These are phyloP conservation scores for Scheffersomyces amazonensis DNA, from an alignment of 805 yeast genomes.

Conservation along the genomic window DNA sequence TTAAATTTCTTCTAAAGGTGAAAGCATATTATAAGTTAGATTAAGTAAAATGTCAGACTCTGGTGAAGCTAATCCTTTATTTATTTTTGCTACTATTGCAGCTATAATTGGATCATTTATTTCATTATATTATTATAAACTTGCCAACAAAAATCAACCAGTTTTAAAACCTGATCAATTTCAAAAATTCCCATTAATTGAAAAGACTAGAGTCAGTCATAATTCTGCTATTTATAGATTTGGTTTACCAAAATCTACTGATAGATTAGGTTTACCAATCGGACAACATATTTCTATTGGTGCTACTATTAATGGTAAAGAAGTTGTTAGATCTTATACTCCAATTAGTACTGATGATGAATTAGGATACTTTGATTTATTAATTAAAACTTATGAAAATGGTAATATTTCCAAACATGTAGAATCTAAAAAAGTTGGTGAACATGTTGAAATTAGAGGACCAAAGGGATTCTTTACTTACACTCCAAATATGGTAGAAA, in stretches of 20 bases:
- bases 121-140: constrained; percentile 30
- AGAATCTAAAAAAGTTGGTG: constrained; percentile 73
- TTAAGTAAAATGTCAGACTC: constrained; percentile 4
- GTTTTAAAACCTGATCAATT: constrained; percentile 66
- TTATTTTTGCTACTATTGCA: constrained; percentile 39
- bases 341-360: constrained; percentile 82
- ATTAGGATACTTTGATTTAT: constrained; percentile 77
- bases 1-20: too few relatives aligned
- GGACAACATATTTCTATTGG: constrained; percentile 90
- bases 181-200: constrained; percentile 75
- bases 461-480: constrained; percentile 90
- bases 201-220: constrained; percentile 72
- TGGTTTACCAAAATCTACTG: constrained; percentile 71
- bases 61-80: constrained; percentile 37
- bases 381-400: constrained; percentile 80
- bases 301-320: constrained; percentile 75
- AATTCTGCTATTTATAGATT: constrained; percentile 84
- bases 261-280: constrained; percentile 82
- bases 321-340: constrained; percentile 82
- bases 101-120: constrained; percentile 32
- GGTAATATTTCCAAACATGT: constrained; percentile 82
- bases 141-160: constrained; percentile 37
- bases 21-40: too few relatives aligned
- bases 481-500: constrained; percentile 70
- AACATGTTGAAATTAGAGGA: constrained; percentile 73